Percentiles rank a stretch among this genome's conserved stretches.
Evolutionary conservation across 305 asterid species (phyloP).

Genomic region (Ilex paraguariensis): DNA sequence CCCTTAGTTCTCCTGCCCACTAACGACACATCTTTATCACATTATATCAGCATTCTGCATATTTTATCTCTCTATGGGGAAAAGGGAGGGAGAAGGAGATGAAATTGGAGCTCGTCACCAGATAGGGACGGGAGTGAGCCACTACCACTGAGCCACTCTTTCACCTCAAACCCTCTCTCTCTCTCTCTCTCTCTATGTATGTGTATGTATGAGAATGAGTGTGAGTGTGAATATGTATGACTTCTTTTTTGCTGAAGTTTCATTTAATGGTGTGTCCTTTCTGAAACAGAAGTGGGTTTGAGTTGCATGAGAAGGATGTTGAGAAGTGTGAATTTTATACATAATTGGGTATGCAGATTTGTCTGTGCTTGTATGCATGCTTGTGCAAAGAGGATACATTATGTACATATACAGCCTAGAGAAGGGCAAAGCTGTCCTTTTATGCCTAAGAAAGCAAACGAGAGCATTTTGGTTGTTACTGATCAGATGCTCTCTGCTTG

Average conservation of each 20-base stretch:
- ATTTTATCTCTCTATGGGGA: too few species aligned
- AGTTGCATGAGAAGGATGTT: slow-evolving; percentile 14
- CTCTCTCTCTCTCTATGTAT: not conserved
- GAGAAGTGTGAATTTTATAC: slow-evolving; percentile 10
- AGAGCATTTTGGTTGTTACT: slow-evolving; percentile 4
- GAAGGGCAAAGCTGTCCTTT: not conserved
- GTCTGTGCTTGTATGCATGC: not conserved
- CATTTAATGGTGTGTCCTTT: slow-evolving; percentile 22
- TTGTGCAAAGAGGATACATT: not conserved
- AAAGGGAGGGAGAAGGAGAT: too few species aligned
- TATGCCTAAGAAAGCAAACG: slow-evolving; percentile 1
- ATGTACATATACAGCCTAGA: not conserved
- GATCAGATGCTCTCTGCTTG: slow-evolving; percentile 13
- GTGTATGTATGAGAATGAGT: slow-evolving; percentile 7
- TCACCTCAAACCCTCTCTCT: not conserved
- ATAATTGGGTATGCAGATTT: not conserved
- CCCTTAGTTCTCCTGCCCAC: slow-evolving; percentile 16
- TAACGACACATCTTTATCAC: slow-evolving; percentile 21
- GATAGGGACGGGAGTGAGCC: too few species aligned
- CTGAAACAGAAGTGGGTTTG: slow-evolving; percentile 17
- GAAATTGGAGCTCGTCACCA: too few species aligned
- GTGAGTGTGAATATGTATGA: not conserved
- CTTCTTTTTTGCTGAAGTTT: slow-evolving; percentile 12
- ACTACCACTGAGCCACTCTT: too few species aligned
- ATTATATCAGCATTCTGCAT: not conserved